These are phyloP conservation scores for Cystobasidium pallidum DNA, from an alignment of 1,284 basidiomycete genomes.

Conservation along the genomic window DNA sequence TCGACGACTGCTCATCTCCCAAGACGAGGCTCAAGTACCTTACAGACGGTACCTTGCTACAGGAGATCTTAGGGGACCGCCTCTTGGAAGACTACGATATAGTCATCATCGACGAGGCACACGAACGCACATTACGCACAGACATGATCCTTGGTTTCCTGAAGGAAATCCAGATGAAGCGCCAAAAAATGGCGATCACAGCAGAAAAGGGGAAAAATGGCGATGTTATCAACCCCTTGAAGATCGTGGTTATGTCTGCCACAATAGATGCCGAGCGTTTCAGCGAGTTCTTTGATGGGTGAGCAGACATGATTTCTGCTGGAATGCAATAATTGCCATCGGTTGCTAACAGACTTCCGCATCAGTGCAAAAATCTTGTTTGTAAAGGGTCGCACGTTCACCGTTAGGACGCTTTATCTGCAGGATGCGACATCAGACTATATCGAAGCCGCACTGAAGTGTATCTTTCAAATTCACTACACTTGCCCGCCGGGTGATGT, in stretches of 20 bases:
- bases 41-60: slow-evolving; percentile 94
- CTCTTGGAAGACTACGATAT: slow-evolving; percentile 83
- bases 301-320: slow-evolving; percentile 54
- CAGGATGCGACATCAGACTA: slow-evolving; percentile 77
- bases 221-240: slow-evolving; percentile 62
- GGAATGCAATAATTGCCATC: background rate
- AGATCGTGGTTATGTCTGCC: slow-evolving; percentile 95
- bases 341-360: slow-evolving; percentile 55
- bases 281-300: slow-evolving; percentile 82
- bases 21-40: slow-evolving; percentile 88
- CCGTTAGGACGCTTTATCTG: slow-evolving; percentile 69
- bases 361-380: slow-evolving; percentile 80
- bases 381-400: slow-evolving; percentile 88
- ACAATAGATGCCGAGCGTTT: slow-evolving; percentile 95
- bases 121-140: slow-evolving; percentile 91
- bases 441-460: slow-evolving; percentile 82
- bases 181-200: slow-evolving; percentile 60
- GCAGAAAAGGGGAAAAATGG: slow-evolving; percentile 55
- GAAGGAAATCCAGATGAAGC: slow-evolving; percentile 62
- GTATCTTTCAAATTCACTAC: slow-evolving; percentile 87
- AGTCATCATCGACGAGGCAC: slow-evolving; percentile 93
- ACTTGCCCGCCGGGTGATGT: slow-evolving; percentile 82
- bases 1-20: slow-evolving; percentile 75
- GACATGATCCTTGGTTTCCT: slow-evolving; percentile 91
- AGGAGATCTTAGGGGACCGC: slow-evolving; percentile 79